A percentile compares a stretch with the other conserved stretches of the same genome.
Conservation (phyloP, 345 rosid genomes). For the Diplotaxis tenuifolia region DNA sequence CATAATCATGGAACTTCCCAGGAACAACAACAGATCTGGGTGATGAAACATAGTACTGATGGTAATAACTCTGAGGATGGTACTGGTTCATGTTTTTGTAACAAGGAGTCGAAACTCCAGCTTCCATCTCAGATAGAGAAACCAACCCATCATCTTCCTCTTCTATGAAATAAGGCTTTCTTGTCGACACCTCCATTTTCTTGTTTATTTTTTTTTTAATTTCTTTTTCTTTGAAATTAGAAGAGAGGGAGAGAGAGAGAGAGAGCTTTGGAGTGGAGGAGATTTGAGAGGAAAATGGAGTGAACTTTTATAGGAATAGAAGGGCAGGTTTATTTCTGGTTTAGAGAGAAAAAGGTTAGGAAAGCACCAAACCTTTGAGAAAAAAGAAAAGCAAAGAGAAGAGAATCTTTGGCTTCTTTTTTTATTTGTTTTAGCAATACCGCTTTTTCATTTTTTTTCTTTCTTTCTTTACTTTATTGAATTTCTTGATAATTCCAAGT, state of each 20-base stretch:
- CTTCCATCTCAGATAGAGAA: conserved; percentile 29
- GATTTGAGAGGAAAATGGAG: conserved; percentile 20
- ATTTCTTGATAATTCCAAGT: conserved; percentile 8
- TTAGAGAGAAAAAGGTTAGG: conserved; percentile 17
- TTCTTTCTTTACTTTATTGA: conserved; percentile 17
- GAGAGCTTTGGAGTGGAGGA: conserved; percentile 29
- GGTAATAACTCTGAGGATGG: conserved; percentile 21
- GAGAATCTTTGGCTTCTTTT: conserved; percentile 35
- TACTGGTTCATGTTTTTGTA: conserved; percentile 27
- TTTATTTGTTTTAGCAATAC: not conserved
- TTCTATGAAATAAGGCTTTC: conserved; percentile 33
- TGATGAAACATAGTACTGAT: conserved; percentile 41
- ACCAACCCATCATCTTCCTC: conserved; percentile 29
- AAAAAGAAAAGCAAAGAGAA: not conserved
- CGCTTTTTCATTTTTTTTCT: not conserved
- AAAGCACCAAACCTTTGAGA: conserved; percentile 32
- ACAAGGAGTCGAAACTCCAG: conserved; percentile 43
- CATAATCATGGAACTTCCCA: conserved; percentile 50
- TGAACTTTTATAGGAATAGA: conserved; percentile 25
- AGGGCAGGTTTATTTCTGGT: conserved; percentile 28
- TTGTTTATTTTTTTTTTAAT: not conserved
- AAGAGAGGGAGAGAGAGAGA: conserved; percentile 16
- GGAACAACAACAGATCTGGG: conserved; percentile 41
- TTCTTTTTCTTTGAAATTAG: not conserved
- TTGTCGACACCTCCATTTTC: conserved; percentile 26